Evolutionary conservation across 1,284 basidiomycete species (phyloP).

Genomic region (Neotropicomus parvogracilis): DNA sequence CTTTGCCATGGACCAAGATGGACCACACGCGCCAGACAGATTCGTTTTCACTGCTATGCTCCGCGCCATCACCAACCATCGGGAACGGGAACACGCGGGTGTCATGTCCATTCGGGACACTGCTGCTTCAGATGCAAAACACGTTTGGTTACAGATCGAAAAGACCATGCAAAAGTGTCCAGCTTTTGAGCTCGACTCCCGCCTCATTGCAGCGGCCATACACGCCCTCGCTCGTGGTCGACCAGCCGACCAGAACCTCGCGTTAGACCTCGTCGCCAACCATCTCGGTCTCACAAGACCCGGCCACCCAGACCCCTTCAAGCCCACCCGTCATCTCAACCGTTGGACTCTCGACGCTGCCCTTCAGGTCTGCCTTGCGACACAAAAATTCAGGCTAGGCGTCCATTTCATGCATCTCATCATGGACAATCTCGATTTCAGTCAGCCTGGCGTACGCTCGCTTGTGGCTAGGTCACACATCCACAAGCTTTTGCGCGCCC

Average conservation of each 20-base stretch:
- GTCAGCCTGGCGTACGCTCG: constrained; percentile 35
- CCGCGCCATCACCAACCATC: constrained; percentile 41
- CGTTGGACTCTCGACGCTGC: constrained; percentile 48
- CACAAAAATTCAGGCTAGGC: constrained; percentile 44
- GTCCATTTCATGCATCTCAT: constrained; percentile 57
- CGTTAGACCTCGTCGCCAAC: constrained; percentile 58
- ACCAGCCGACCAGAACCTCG: constrained; percentile 55
- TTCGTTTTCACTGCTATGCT: constrained; percentile 63
- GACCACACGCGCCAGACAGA: constrained; percentile 52
- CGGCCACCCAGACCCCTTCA: constrained; percentile 38
- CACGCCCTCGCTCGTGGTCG: constrained; percentile 52
- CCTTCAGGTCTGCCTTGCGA: constrained; percentile 53
- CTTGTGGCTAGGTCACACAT: constrained; percentile 53
- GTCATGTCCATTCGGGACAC: constrained; percentile 18
- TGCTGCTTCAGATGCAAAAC: constrained; percentile 52
- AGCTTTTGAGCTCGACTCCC: constrained; percentile 48
- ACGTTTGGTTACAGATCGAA: constrained; percentile 62
- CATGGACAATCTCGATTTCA: constrained; percentile 36
- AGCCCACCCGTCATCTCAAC: constrained; percentile 40
- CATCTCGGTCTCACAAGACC: constrained; percentile 56
- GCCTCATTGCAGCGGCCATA: constrained; percentile 48
- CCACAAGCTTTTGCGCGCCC: constrained; percentile 54
- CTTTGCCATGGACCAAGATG: constrained; percentile 55
- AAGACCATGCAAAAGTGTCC: constrained; percentile 46
- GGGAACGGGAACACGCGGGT: constrained; percentile 18